Evolutionary conservation across 148 eudicot genomes (phyloP).

Genomic region (Spergularia bocconei): DNA sequence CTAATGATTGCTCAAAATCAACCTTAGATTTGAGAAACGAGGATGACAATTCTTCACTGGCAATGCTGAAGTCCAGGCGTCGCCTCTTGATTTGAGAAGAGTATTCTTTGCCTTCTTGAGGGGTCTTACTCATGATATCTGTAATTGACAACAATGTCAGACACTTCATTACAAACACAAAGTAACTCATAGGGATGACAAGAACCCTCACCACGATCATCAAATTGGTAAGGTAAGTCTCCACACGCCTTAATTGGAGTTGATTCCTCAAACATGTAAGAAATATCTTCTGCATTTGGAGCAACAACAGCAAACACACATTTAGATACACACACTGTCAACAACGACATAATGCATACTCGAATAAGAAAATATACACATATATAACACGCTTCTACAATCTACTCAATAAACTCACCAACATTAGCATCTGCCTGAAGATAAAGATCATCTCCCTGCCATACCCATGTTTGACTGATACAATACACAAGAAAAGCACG

Average conservation of each 20-base stretch:
- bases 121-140: constrained; percentile 49
- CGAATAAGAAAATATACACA: neutral
- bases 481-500: constrained; percentile 8
- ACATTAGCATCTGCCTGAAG: constrained; percentile 37
- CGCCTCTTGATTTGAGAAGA: constrained; percentile 76
- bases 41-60: constrained; percentile 45
- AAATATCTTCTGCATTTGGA: constrained; percentile 48
- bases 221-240: constrained; percentile 45
- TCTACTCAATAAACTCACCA: constrained; percentile 37
- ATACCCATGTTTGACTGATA: constrained; percentile 50
- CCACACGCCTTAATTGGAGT: constrained; percentile 85
- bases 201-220: constrained; percentile 34
- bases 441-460: constrained; percentile 44
- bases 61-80: constrained; percentile 63
- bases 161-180: constrained; percentile 10
- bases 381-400: neutral
- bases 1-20: constrained; percentile 14
- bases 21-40: constrained; percentile 73
- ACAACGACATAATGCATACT: neutral
- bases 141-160: constrained; percentile 23
- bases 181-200: neutral
- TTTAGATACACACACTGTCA: constrained; percentile 33
- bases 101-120: constrained; percentile 34
- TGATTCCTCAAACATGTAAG: constrained; percentile 54
- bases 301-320: constrained; percentile 46